Evolutionary conservation across 257 asterid species (phyloP), one percentile per base, ranked within the genome.

Genomic region (Euphrasia confusa): DNA sequence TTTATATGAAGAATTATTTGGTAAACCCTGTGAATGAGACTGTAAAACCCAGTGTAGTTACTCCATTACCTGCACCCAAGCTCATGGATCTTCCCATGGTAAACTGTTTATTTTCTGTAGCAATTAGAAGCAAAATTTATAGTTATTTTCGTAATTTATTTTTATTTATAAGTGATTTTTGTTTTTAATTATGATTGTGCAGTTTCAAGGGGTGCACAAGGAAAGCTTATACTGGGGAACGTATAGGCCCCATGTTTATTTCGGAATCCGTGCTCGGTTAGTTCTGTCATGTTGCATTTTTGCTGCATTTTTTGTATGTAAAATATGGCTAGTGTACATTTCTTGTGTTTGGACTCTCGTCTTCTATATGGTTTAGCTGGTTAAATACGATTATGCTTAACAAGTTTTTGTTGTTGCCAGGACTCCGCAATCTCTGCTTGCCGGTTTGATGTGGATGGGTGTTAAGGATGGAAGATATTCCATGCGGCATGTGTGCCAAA

Each of bases 211-310:
- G 75, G 92, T 83, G 71, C 99, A 93, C 71, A 87, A 61, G 78
- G 99, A 89, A 85, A 83, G 94, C 76, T 82, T 89, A 69, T 93
- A 89, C 64, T 93, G 99, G 99, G 99, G 99, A 65, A 93, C 97
- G 2, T 93, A 93, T 65, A 78, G 99, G 78, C 99, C 99, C 61
- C 88, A 87, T 65, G 85, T 89, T 69, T 89, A 92, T 72, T 87
- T 89, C 54, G 99, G 97, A 35, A 68, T 93, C 71, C 97, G 97
- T 27, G 96, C 99, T 2, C 68, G 97, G 99, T 93, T 75, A 52
- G 54, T 18, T 60, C 7, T 48, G 62, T 26, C 57, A 2, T 0
- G 65, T 48, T 72, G 26, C 5, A 37, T 5, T 59, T 26, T 26
- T 21, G 35, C 69, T 48, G 65, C 53, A 47, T 33, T 33, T 33